Base-by-base conservation (phyloP, 2,329 filamentous ascomycete species). In the Pseudogymnoascus sp. region DNA sequence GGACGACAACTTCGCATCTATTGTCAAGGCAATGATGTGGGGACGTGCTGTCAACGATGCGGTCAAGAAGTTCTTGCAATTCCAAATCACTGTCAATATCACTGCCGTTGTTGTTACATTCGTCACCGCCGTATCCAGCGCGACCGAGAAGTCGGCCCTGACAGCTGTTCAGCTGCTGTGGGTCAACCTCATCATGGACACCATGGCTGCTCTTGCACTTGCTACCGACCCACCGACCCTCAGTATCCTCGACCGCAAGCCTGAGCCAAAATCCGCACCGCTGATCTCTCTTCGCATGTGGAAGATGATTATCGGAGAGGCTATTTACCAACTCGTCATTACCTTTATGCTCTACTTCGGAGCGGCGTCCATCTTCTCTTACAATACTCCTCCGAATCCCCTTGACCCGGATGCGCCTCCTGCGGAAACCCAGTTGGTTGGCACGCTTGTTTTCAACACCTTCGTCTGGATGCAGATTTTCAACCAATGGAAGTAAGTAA, bases 401-500 rank as follows among this genome's bases (percentile, higher is more conserved):
- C 67, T 74, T 5, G 71, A 68, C 13, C 81, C 89, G 70, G 0
- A 1, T 8, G 44, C 13, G 8, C 23, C 44, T 28, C 23, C 23
- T 9, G 57, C 35, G 17, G 57, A 60, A n/a, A 38, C 28, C 11
- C 17, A 38, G 4, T 26, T 60, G 28, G 81, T 96, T 65, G 80
- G 86, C 63, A 96, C 92, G 2, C 82, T 97, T 59, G 90, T 97
- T 7, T 97, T 97, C 83, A 97, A 97, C 79, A 95, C 91, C 0
- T 97, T 97, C 73, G 93, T 97, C 62, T 97, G 93, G 93, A 97
- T 97, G 93, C 93, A 97, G 71, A 96, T 97, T 70, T 97, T 97
- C 80, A 97, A 97, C 77, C 89, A 96, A 73, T 90, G 96, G 83
- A 97, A 97, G 85, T 87, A 81, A 83, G 85, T 85, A 67, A 8